Percentiles rank a stretch among this genome's conserved stretches.
phyloP scores from a whole-genome alignment of 2,329 filamentous ascomycete species.

The Monascus ruber region DNA sequence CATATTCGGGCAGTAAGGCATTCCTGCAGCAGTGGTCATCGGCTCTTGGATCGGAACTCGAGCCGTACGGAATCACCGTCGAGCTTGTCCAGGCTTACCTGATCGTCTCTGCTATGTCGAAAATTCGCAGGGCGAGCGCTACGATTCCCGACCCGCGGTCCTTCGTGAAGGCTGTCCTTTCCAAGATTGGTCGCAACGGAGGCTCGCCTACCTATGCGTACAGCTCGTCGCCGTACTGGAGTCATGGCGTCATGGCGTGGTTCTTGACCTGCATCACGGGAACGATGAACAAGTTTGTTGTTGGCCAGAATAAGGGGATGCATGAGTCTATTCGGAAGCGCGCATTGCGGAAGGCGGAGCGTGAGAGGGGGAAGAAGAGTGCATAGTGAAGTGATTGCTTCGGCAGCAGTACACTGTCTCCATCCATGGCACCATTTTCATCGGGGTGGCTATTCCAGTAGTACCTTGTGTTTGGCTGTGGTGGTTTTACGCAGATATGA shows the following conservation, averaged over 20 bases:
- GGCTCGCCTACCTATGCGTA: conserved; percentile 67
- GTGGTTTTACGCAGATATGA: too few relatives aligned
- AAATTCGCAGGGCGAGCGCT: conserved; percentile 68
- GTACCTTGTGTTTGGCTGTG: too few relatives aligned
- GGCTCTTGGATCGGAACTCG: conserved; percentile 71
- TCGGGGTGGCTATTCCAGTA: too few relatives aligned
- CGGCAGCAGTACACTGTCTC: too few relatives aligned
- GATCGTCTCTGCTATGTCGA: conserved; percentile 93
- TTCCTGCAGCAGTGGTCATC: conserved; percentile 96
- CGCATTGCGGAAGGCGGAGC: conserved; percentile 71
- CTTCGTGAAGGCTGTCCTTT: conserved; percentile 68
- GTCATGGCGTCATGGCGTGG: conserved; percentile 81
- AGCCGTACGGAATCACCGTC: conserved; percentile 71
- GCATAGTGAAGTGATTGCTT: conserved; percentile 9
- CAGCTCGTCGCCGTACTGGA: conserved; percentile 90
- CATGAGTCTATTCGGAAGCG: conserved; percentile 72
- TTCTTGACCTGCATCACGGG: conserved; percentile 53
- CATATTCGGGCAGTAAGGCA: conserved; percentile 94
- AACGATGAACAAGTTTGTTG: conserved; percentile 44
- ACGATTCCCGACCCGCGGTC: conserved; percentile 69
- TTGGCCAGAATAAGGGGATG: conserved; percentile 56
- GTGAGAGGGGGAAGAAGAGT: conserved; percentile 53
- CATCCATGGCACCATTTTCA: too few relatives aligned
- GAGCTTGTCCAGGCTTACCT: conserved; percentile 86
- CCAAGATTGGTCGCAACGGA: conserved; percentile 68